phyloP scores from a whole-genome alignment of 768 basidiomycete genomes.

The Phylloporus scabripes region DNA sequence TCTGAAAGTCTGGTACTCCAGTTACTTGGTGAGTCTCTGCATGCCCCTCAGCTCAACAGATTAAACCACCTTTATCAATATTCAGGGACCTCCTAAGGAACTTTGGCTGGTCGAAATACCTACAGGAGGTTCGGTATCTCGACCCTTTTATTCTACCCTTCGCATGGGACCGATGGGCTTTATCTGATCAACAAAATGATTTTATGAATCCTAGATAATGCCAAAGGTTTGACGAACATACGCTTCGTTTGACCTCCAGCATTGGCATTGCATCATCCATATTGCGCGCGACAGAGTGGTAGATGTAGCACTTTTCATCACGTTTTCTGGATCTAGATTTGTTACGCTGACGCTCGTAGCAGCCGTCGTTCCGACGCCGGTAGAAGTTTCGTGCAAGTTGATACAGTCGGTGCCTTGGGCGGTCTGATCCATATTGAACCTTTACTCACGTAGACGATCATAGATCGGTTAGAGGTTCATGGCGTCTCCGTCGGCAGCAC shows the following conservation, averaged over 20 bases:
- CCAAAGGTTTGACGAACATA: slow-evolving; percentile 4
- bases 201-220: too few species aligned
- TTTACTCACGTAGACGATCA: not conserved
- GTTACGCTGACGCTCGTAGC: not conserved
- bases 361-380: not conserved
- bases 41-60: too few species aligned
- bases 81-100: too few species aligned
- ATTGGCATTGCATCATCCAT: slow-evolving; percentile 7
- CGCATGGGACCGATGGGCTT: too few species aligned
- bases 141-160: too few species aligned
- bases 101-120: too few species aligned
- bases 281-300: not conserved
- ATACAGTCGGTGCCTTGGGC: not conserved
- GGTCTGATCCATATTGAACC: not conserved
- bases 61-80: too few species aligned
- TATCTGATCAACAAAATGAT: too few species aligned
- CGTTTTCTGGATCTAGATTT: not conserved
- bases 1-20: slow-evolving; percentile 29
- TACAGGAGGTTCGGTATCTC: too few species aligned
- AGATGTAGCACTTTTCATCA: slow-evolving; percentile 3
- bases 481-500: slow-evolving; percentile 3
- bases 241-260: slow-evolving; percentile 7
- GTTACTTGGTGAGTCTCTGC: slow-evolving; percentile 30
- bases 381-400: not conserved
- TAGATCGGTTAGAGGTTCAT: slow-evolving; percentile 4